Evolutionary conservation across 257 asterid genomes (phyloP).

Genomic region (Salvia hispanica): DNA sequence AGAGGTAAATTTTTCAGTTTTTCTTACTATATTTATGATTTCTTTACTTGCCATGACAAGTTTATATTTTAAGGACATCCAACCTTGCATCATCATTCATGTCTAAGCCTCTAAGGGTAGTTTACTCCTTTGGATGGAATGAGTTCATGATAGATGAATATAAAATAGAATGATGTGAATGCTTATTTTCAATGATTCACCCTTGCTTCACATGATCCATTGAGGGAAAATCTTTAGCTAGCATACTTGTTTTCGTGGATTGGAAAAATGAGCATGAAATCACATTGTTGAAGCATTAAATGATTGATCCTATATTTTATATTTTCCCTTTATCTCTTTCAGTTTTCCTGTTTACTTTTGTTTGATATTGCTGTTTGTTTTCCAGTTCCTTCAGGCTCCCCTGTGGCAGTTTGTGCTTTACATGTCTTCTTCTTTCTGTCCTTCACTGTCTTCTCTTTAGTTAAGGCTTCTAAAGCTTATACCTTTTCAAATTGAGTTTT

Average conservation of each 20-base stretch:
- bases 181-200: constrained; percentile 2
- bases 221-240: not conserved
- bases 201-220: constrained; percentile 6
- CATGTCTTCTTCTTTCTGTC: no score
- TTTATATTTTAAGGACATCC: not conserved
- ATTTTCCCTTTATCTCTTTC: no score
- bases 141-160: not conserved
- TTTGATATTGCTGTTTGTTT: no score
- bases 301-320: no score
- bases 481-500: no score
- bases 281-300: not conserved
- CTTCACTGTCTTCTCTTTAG: no score
- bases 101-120: not conserved
- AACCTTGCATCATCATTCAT: not conserved
- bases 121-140: not conserved
- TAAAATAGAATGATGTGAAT: constrained; percentile 10
- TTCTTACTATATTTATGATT: constrained; percentile 3
- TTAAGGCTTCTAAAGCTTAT: no score
- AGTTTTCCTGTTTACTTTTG: no score
- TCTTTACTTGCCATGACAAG: not conserved
- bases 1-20: constrained; percentile 53
- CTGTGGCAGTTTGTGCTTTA: no score
- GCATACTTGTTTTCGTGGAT: not conserved
- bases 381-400: no score
- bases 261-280: constrained; percentile 9